phyloP scores from a whole-genome alignment of 257 asterid genomes.

The Salvia rosmarinus region DNA sequence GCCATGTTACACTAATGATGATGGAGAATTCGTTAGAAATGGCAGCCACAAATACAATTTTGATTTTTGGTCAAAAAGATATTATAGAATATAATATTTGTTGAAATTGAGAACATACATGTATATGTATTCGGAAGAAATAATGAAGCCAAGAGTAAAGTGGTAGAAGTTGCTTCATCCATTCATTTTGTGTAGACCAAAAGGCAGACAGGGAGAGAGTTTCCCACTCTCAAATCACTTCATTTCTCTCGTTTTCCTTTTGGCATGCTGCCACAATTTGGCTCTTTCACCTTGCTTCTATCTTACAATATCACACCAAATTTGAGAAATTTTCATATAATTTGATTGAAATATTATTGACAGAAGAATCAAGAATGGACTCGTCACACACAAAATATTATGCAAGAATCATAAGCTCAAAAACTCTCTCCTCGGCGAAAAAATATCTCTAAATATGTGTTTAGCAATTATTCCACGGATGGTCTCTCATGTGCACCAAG shows the following conservation, averaged over 20 bases:
- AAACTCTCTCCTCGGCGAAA: too few species aligned
- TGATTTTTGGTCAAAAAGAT: not conserved
- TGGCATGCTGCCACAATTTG: slow-evolving; percentile 1
- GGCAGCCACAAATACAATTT: not conserved
- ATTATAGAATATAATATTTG: not conserved
- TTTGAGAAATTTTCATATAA: too few species aligned
- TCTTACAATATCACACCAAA: too few species aligned
- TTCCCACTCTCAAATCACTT: slow-evolving; percentile 1
- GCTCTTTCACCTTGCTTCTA: not conserved
- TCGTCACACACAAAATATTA: too few species aligned
- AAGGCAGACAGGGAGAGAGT: slow-evolving; percentile 23
- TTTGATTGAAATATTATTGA: too few species aligned
- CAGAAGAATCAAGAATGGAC: too few species aligned
- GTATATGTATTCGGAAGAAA: not conserved
- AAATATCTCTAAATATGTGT: too few species aligned
- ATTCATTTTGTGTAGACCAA: slow-evolving; percentile 17
- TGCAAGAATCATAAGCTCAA: too few species aligned
- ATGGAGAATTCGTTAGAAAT: not conserved
- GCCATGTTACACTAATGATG: slow-evolving; percentile 34
- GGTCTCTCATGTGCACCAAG: too few species aligned
- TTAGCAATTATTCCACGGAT: too few species aligned
- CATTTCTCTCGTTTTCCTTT: not conserved
- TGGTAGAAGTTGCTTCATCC: not conserved
- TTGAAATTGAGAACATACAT: not conserved
- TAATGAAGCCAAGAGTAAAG: slow-evolving; percentile 23